Base-by-base conservation (phyloP, 805 yeast genomes). In the Debaryomyces castellii region DNA sequence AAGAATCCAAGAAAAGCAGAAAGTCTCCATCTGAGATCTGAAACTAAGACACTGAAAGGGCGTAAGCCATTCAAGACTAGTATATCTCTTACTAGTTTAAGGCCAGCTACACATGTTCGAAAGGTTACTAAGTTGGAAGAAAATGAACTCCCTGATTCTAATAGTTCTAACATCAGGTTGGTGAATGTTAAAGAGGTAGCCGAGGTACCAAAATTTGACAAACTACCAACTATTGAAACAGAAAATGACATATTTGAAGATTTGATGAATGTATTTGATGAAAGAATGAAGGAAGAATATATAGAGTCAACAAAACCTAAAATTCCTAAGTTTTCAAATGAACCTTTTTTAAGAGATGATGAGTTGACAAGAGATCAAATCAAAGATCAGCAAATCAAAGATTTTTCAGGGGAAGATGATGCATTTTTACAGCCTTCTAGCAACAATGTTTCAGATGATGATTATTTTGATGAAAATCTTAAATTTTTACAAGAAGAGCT, bases 311-410 rank as follows among this genome's bases (percentile, higher is more conserved):
- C 18, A 20, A 33, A 34, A 10, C 21, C 10, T 20, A 37, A 32
- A 25, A 25, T 18, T 11, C 23, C 23, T 5, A 45, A 32, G 9
- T 24, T 39, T 8, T 39, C 51, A 1, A 50, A 43, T 24, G 63
- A 58, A 27, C 60, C 60, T 28, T 69, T 72, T 47, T 59, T 71
- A 39, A 63, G 58, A 43, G 77, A 72, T 52, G 77, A 71, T 44
- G 77, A 72, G 45, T 60, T 72, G 47, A 66, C 75, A 1, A 54
- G 52, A 27, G 76, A 63, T 27, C 76, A 71, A 48, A 72, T 71
- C 42, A 62, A 58, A 28, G 74, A 71, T 48, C 74, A 66, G 46
- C 67, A 68, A 48, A 46, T 57, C 16, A 65, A 60, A 36, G 76
- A 71, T 41, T 46, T 48, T 11, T 43, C 44, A 18, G 44, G 32